Percentiles rank a stretch among this genome's conserved stretches.
phyloP scores from a whole-genome alignment of 768 basidiomycete genomes.

The Podaxis pistillaris region DNA sequence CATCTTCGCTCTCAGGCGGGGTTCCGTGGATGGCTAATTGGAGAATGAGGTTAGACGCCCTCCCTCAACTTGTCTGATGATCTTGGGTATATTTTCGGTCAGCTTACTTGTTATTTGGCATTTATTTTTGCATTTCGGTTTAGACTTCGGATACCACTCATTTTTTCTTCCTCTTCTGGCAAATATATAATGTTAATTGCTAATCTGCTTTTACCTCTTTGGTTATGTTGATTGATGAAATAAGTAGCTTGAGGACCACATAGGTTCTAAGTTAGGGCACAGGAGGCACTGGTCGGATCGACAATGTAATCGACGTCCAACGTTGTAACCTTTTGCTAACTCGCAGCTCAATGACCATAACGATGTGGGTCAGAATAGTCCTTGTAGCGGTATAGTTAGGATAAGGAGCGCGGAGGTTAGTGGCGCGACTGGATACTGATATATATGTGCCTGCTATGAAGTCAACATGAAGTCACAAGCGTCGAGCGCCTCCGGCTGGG shows the following conservation, averaged over 20 bases:
- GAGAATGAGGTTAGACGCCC: background rate
- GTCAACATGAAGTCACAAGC: no score
- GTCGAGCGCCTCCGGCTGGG: background rate
- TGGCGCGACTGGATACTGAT: no score
- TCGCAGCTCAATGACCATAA: background rate
- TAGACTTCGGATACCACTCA: background rate
- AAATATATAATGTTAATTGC: constrained; percentile 5
- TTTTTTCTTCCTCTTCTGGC: background rate
- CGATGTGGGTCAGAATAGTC: background rate
- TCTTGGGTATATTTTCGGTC: constrained; percentile 12
- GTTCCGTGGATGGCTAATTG: background rate
- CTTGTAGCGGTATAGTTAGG: background rate
- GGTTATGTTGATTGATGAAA: background rate
- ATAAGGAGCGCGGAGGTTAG: background rate
- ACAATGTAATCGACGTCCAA: background rate
- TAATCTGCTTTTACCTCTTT: background rate
- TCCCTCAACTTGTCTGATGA: background rate
- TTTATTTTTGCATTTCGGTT: constrained; percentile 1
- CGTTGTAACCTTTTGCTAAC: background rate
- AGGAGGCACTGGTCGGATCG: background rate
- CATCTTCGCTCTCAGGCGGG: constrained; percentile 7
- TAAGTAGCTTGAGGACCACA: background rate
- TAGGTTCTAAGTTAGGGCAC: background rate
- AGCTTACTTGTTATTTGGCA: background rate
- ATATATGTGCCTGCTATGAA: no score